These are phyloP conservation scores for Hypoxylon sp. DNA, from an alignment of 2,329 filamentous ascomycete species.

Conservation along the genomic window DNA sequence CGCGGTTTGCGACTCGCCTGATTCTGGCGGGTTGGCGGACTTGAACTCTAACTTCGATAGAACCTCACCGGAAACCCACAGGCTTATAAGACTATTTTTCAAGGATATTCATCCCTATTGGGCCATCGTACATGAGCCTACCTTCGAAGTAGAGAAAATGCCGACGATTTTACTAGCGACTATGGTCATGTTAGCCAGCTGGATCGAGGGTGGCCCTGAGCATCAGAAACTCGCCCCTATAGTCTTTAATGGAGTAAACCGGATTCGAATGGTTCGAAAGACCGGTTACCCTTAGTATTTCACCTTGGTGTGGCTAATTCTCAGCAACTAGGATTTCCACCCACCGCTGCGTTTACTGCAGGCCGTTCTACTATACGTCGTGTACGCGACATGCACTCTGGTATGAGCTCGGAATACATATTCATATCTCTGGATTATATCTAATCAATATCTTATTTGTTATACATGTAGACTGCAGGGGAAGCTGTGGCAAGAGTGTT, in stretches of 20 bases:
- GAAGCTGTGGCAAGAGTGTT: slow-evolving; percentile 43
- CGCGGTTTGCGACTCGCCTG: neutral
- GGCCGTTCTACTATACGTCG: slow-evolving; percentile 38
- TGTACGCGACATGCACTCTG: slow-evolving; percentile 40
- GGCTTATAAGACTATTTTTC: slow-evolving; percentile 41
- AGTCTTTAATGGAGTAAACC: slow-evolving; percentile 40
- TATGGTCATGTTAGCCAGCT: slow-evolving; percentile 44
- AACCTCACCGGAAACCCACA: slow-evolving; percentile 13
- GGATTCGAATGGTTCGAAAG: slow-evolving; percentile 37
- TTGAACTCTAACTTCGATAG: slow-evolving; percentile 16
- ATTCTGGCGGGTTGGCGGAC: neutral
- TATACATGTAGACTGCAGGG: slow-evolving; percentile 32
- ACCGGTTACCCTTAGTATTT: neutral
- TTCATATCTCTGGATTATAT: neutral
- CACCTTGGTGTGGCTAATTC: slow-evolving; percentile 14
- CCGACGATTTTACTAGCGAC: slow-evolving; percentile 38
- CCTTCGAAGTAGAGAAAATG: slow-evolving; percentile 19
- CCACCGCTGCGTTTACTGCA: slow-evolving; percentile 41
- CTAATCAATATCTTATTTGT: neutral
- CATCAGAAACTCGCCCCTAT: slow-evolving; percentile 37
- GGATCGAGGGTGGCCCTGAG: slow-evolving; percentile 42
- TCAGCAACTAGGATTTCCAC: slow-evolving; percentile 19
- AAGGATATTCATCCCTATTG: slow-evolving; percentile 42
- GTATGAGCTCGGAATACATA: slow-evolving; percentile 25
- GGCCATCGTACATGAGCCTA: slow-evolving; percentile 42